Evolutionary conservation across 2,329 filamentous ascomycete species (phyloP), one percentile per base, ranked within the genome.

Genomic region (Penicillium freii): DNA sequence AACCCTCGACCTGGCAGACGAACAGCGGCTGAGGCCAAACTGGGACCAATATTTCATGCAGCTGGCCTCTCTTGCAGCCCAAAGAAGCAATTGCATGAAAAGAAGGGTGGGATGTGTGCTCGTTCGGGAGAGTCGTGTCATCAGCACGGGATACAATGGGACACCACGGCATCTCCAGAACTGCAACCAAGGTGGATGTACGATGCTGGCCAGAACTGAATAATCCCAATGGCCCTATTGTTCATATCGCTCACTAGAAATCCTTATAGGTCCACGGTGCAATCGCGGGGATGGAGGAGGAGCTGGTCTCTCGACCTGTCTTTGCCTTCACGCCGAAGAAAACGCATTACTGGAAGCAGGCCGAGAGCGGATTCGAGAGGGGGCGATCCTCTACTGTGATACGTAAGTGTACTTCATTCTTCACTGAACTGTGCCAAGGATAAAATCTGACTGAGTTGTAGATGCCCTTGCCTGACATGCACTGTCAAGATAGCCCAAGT

Each of bases 1-100:
- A 48, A 83, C 85, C 46, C 82, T 97, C 8, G 85, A 96, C 71
- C 84, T 99, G 27, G 82, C 88, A 1, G 87, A 94, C 69, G 83
- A 88, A 34, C 84, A 89, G 66, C 88, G 94, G 2, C 81, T 99
- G 36, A 86, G 94, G 1, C 94, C 94, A 0, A 87, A 85, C 48
- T 99, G 94, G 94, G 94, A 99, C 75, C 87, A 90, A 68, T 99
- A 99, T 78, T 99, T 99, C 72, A 99, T 99, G 94, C 86, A 90
- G 40, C 81, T 99, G n/a, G 92, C 94, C 5, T 91, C 90, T 34
- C 85, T 99, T 47, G 94, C 94, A 8, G 90, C 93, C 0, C 89
- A 91, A 66, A 85, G 94, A 62, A 91, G 88, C 71, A 99, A 99
- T 75, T 99, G 94, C 80, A 99, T 99, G 94, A 97, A 97, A 78